Percentiles rank a stretch among this genome's conserved stretches.
Evolutionary conservation across 1,139 yeast genomes (phyloP).

Genomic region (Saccharomycopsis phalli): DNA sequence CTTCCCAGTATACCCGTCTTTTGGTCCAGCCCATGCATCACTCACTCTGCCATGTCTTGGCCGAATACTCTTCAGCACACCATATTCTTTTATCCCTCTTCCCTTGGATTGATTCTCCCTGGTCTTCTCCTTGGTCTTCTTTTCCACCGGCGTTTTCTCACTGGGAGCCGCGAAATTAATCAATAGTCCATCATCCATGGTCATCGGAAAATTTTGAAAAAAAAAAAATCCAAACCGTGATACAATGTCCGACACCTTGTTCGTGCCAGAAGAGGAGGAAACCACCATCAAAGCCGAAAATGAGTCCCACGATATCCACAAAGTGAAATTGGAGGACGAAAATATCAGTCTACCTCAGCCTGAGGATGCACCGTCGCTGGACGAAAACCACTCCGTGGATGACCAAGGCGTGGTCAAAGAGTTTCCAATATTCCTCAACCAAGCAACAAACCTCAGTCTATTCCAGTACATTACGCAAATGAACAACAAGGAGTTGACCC

Average conservation of each 20-base stretch:
- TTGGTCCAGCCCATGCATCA: too few relatives aligned
- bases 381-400: too few relatives aligned
- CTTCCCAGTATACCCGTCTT: neutral
- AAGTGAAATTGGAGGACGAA: neutral
- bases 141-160: conserved; percentile 25
- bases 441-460: conserved; percentile 30
- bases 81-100: conserved; percentile 1
- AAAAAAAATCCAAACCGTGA: neutral
- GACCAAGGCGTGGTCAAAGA: conserved; percentile 66
- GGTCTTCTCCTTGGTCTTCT: neutral
- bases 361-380: conserved; percentile 37
- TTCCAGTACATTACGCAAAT: conserved; percentile 74
- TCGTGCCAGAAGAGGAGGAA: conserved; percentile 8
- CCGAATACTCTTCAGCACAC: too few relatives aligned
- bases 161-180: conserved; percentile 55
- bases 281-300: neutral
- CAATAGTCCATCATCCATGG: conserved; percentile 54
- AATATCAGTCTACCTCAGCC: neutral
- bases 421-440: conserved; percentile 48
- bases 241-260: conserved; percentile 1
- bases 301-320: too few relatives aligned
- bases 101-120: neutral
- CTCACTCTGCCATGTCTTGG: too few relatives aligned
- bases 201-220: neutral
- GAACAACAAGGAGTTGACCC: conserved; percentile 37